Percentiles rank a stretch among this genome's conserved stretches.
Evolutionary conservation across 208 protist species (phyloP).

Genomic region (Trichomonas tenax): DNA sequence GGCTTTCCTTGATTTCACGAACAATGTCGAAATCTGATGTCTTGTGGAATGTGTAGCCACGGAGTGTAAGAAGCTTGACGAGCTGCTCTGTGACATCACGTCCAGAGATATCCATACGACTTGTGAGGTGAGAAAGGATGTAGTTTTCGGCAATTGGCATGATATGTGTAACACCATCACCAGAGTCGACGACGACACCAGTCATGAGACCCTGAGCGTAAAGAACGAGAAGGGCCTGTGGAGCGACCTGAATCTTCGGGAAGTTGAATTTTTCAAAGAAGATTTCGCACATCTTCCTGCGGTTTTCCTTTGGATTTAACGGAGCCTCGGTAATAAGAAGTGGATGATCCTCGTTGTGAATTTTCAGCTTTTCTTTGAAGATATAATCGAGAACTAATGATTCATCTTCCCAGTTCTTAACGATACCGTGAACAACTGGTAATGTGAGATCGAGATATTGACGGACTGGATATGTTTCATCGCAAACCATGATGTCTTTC

Average conservation of each 20-base stretch:
- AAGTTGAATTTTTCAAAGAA: conserved; percentile 65
- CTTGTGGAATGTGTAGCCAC: conserved; percentile 49
- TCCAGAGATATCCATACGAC: conserved; percentile 53
- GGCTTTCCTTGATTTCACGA: conserved; percentile 59
- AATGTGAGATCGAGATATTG: conserved; percentile 46
- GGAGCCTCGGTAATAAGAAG: conserved; percentile 72
- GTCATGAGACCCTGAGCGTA: conserved; percentile 65
- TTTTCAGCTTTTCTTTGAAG: conserved; percentile 39
- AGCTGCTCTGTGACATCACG: conserved; percentile 56
- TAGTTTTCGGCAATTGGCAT: conserved; percentile 82
- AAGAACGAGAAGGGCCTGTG: conserved; percentile 76
- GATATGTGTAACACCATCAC: conserved; percentile 83
- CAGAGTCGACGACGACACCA: conserved; percentile 74
- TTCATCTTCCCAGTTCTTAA: conserved; percentile 88
- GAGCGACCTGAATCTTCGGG: conserved; percentile 57
- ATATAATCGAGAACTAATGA: conserved; percentile 73
- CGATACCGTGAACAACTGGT: conserved; percentile 83
- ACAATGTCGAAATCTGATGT: conserved; percentile 55
- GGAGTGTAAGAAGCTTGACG: conserved; percentile 48
- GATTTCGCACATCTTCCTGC: conserved; percentile 66
- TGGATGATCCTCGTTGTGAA: conserved; percentile 74
- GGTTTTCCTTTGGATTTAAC: conserved; percentile 63
- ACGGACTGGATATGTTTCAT: conserved; percentile 59
- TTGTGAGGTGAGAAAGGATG: conserved; percentile 47
- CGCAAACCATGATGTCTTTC: conserved; percentile 73